Percentiles rank a stretch among this genome's conserved stretches.
These are phyloP conservation scores for Botryosphaeria dothidea DNA, from an alignment of 2,329 filamentous ascomycete genomes.

Conservation along the genomic window DNA sequence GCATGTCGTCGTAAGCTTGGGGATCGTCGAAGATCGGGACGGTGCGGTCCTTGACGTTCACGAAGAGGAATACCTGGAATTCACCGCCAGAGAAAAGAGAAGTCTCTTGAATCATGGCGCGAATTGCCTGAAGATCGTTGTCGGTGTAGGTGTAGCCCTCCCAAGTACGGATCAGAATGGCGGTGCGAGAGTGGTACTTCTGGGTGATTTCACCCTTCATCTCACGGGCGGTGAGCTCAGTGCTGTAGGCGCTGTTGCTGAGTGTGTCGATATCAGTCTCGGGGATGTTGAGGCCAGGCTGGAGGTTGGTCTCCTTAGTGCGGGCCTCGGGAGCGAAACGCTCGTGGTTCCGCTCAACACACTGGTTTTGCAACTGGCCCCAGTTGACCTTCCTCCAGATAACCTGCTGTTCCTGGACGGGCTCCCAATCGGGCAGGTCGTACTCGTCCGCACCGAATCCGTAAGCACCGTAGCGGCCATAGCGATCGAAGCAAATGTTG, in stretches of 20 bases:
- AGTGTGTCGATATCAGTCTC: conserved; percentile 11
- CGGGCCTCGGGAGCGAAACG: conserved; percentile 55
- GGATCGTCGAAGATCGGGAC: conserved; percentile 61
- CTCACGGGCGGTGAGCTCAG: conserved; percentile 16
- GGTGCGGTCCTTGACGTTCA: conserved; percentile 55
- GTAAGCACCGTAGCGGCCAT: conserved; percentile 56
- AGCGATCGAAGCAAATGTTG: conserved; percentile 66
- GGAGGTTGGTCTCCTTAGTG: conserved; percentile 27
- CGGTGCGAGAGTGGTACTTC: conserved; percentile 46
- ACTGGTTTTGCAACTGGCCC: conserved; percentile 69
- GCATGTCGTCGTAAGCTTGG: conserved; percentile 59
- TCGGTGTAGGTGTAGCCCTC: conserved; percentile 49
- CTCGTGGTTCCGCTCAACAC: conserved; percentile 64
- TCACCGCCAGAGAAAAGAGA: conserved; percentile 49
- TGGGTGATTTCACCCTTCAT: conserved; percentile 11
- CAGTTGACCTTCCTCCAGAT: conserved; percentile 69
- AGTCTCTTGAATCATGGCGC: conserved; percentile 48
- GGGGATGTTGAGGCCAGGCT: conserved; percentile 16
- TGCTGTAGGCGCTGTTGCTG: conserved; percentile 1
- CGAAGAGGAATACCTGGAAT: conserved; percentile 50
- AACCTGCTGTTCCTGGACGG: conserved; percentile 31
- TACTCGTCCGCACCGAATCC: conserved; percentile 55
- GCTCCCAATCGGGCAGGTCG: conserved; percentile 45
- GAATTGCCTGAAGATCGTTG: conserved; percentile 48
- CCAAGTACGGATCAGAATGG: conserved; percentile 49